These are phyloP conservation scores for Mesostigma viride DNA, from an alignment of 139 green algal species.

Conservation along the genomic window DNA sequence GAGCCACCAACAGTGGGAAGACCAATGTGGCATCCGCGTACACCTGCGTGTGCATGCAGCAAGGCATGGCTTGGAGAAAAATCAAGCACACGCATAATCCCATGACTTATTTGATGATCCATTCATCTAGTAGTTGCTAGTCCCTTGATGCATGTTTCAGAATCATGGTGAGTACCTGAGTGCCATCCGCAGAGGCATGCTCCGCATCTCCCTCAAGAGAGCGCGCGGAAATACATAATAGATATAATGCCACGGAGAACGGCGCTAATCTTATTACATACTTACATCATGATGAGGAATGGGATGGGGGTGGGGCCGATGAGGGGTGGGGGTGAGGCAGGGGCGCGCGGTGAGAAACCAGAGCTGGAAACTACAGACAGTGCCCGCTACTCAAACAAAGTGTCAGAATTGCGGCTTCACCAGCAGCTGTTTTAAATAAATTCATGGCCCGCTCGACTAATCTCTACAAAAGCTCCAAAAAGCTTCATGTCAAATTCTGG, in stretches of 20 bases:
- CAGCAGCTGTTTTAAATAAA: not conserved
- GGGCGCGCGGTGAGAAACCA: not conserved
- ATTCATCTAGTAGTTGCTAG: conserved; percentile 1
- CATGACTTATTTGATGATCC: not conserved
- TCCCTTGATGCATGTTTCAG: not conserved
- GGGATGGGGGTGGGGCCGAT: not conserved
- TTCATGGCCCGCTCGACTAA: not conserved
- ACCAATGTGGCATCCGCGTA: conserved; percentile 83
- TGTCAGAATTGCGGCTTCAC: not conserved
- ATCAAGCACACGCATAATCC: no score
- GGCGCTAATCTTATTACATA: not conserved
- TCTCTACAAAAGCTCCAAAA: not conserved
- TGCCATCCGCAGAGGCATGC: no score
- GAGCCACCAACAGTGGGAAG: conserved; percentile 84
- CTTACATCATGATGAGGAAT: not conserved
- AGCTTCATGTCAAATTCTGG: not conserved
- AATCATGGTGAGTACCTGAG: no score
- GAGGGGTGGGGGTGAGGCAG: not conserved
- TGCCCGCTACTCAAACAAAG: not conserved
- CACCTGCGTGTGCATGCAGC: conserved; percentile 36
- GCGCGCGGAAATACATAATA: not conserved
- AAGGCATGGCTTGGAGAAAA: not conserved
- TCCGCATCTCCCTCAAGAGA: not conserved
- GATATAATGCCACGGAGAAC: not conserved
- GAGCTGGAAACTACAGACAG: not conserved